Percentiles rank a stretch among this genome's conserved stretches.
These are phyloP conservation scores for Dendrothele bispora DNA, from an alignment of 768 basidiomycete species.

Conservation along the genomic window DNA sequence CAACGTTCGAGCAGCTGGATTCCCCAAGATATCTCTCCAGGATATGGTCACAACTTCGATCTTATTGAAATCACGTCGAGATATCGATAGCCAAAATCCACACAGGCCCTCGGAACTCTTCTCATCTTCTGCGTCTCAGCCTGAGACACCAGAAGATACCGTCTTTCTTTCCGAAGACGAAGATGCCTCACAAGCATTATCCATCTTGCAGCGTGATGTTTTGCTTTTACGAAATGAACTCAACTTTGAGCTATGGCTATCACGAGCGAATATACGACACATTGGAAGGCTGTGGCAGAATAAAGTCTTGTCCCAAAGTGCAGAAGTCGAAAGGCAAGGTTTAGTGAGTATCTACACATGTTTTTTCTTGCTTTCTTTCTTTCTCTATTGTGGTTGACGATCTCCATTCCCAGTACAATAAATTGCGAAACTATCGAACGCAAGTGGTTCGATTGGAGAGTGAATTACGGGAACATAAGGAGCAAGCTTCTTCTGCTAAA, in stretches of 20 bases:
- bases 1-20: too few relatives aligned
- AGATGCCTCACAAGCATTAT: constrained; percentile 59
- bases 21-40: constrained; percentile 58
- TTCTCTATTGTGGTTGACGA: background rate
- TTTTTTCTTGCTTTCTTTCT: too few relatives aligned
- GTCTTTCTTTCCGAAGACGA: constrained; percentile 9
- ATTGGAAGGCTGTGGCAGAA: constrained; percentile 80
- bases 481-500: constrained; percentile 70
- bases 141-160: constrained; percentile 16
- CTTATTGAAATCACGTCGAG: constrained; percentile 68
- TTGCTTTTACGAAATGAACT: constrained; percentile 76
- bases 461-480: constrained; percentile 72
- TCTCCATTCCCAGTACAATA: constrained; percentile 61
- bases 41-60: constrained; percentile 75
- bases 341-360: too few relatives aligned
- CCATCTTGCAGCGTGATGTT: constrained; percentile 72
- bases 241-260: constrained; percentile 83
- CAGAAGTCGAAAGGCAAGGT: constrained; percentile 80
- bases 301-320: constrained; percentile 67
- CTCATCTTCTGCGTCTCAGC: constrained; percentile 27
- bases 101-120: constrained; percentile 55
- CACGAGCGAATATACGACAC: constrained; percentile 78
- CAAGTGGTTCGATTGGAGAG: constrained; percentile 66
- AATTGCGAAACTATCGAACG: constrained; percentile 71
- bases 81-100: constrained; percentile 57